Evolutionary conservation across 768 basidiomycete genomes (phyloP), one percentile per base, ranked within the genome.

Genomic region (Cubamyces sp.): DNA sequence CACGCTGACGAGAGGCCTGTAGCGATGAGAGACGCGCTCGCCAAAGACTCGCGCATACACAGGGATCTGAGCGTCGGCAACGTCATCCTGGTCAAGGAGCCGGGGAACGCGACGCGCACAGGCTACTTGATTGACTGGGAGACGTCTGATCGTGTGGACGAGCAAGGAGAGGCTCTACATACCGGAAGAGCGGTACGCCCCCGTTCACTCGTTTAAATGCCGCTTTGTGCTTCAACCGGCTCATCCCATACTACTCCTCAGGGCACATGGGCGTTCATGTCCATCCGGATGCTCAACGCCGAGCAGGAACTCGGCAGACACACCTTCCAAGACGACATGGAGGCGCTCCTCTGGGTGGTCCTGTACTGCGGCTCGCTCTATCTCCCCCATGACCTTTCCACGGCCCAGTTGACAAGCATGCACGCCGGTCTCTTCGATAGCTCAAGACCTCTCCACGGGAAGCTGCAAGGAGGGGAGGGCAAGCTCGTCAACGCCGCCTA

Each of bases 41-140:
- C 42, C 5, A 53, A 60, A n/a, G 58, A 21, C 15, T 49, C 48
- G 1, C 48, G 56, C 9, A 53, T 63, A 15, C 55, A 56, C 25
- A 25, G 56, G 2, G 62, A 56, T 34, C 49, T 63, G n/a, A 54
- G 60, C 16, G 21, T 61, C 3, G 43, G 52, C 23, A 54, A 61
- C 39, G 40, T 61, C 40, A 49, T 61, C 30, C 46, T 61, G 3
- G 60, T 61, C n/a, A 39, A 47, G 9, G 34, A 34, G 34, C 34
- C 34, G 9, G 34, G 34, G 9, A 1, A 34, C 9, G 11, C 37
- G 16, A 23, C 26, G 11, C 51, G 51, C 3, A 18, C 8, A 7
- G 60, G 53, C 15, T 61, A 47, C n/a, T 55, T 62, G 26, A 62
- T 62, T 5, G 61, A 57, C 18, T 62, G 61, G 61, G 61, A 62